Base-by-base conservation (phyloP, 805 yeast genomes). In the Hanseniaspora nectarophila region DNA sequence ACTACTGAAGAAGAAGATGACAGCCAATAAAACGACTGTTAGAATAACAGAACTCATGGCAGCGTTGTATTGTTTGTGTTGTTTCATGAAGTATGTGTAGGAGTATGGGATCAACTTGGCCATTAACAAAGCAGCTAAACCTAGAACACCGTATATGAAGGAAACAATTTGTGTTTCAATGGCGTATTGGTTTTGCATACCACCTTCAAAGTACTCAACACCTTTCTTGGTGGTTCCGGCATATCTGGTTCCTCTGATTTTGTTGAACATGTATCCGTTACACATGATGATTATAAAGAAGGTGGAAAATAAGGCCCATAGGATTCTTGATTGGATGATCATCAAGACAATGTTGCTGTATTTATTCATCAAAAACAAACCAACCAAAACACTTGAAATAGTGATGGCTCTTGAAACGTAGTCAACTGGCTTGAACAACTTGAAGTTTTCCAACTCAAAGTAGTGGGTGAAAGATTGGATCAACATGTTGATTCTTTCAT, bases 181-280 rank as follows among this genome's bases (percentile, higher is more conserved):
- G 7, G 87, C 96, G 47, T 76, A 75, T 67, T 92, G 98, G 47
- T 69, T 70, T 61, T 82, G 85, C 60, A 84, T 87, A 4, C 72
- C 70, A 32, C 70, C 72, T 57, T 74, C 73, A 39, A 81, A 71
- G 62, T 81, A 85, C 43, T 67, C 74, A 24, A 70, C 64, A 45
- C 77, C 77, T 42, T 64, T 58, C 34, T 63, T 64, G 42, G 66
- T 64, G 42, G 66, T 64, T 31, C 76, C 76, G 34, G 75, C 70
- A 56, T 73, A 70, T 29, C 74, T 88, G 6, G 81, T 73, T 35
- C 76, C 75, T 66, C 97, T 78, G 56, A 92, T 92, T 58, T 77
- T 76, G 65, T 87, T 89, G 75, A 80, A 92, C 98, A 92, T 92
- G 68, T 88, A 84, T 16, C 98, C 98, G 7, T 90, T 73, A 45